Evolutionary conservation across 805 yeast species (phyloP).

Genomic region (Diddensiella santjacobensis): DNA sequence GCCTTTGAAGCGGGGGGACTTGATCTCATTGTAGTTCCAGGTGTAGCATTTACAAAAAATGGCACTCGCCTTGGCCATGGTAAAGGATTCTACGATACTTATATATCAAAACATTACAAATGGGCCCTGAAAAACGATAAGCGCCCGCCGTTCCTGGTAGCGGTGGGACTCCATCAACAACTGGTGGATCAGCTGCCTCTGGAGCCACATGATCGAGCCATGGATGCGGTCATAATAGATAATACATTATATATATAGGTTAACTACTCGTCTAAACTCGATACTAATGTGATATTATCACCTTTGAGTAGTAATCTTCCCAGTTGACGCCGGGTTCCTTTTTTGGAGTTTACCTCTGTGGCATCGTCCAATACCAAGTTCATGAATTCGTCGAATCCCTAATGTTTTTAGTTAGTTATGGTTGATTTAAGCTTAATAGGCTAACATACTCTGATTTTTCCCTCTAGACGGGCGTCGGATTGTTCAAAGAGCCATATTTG

Average conservation of each 20-base stretch:
- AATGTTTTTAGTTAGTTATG: conserved; percentile 9
- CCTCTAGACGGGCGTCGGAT: conserved; percentile 68
- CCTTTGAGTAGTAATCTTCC: conserved; percentile 77
- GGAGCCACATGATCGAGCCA: conserved; percentile 59
- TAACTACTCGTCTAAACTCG: conserved; percentile 32
- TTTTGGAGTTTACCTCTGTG: conserved; percentile 56
- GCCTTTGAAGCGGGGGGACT: conserved; percentile 40
- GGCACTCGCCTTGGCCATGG: conserved; percentile 81
- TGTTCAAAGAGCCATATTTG: conserved; percentile 91
- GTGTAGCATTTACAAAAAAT: conserved; percentile 64
- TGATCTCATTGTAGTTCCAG: conserved; percentile 79
- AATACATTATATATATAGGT: conserved; percentile 24
- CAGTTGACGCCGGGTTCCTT: conserved; percentile 44
- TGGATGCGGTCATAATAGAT: conserved; percentile 53
- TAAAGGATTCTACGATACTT: conserved; percentile 87
- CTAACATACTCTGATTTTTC: conserved; percentile 54
- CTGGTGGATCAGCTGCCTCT: conserved; percentile 49
- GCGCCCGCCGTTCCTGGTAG: conserved; percentile 39
- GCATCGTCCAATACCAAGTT: conserved; percentile 66
- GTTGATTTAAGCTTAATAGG: too few species aligned
- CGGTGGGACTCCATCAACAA: conserved; percentile 65
- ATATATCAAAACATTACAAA: conserved; percentile 47
- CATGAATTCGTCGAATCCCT: conserved; percentile 97
- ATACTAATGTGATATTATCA: conserved; percentile 81
- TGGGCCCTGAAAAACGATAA: conserved; percentile 22